Percentiles rank a stretch among this genome's conserved stretches.
Conservation (phyloP, 257 asterid species). For the Jasminum sambac region DNA sequence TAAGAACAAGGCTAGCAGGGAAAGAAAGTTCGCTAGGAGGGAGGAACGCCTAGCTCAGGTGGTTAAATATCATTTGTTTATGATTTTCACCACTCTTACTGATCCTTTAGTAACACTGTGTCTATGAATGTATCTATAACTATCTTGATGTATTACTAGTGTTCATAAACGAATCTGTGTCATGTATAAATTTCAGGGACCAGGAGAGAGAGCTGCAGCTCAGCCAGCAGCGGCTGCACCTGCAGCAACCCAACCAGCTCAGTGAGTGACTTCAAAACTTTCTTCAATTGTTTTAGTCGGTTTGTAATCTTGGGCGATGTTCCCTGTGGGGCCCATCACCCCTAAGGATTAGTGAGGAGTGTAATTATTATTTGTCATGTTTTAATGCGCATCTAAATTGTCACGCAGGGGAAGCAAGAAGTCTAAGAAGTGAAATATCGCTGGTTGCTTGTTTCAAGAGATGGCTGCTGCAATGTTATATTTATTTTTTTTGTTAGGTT, state of each 20-base stretch:
- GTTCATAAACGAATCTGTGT: background rate
- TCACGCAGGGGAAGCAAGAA: conserved; percentile 68
- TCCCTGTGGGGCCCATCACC: no score
- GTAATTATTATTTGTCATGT: background rate
- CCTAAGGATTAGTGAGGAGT: no score
- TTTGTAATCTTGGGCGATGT: no score
- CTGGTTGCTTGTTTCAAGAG: conserved; percentile 8
- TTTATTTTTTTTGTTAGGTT: conserved; percentile 30
- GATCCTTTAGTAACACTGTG: no score
- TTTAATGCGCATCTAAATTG: background rate
- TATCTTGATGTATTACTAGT: no score
- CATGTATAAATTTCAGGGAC: conserved; percentile 57
- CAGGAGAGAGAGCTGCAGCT: conserved; percentile 53
- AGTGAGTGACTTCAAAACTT: conserved; percentile 40
- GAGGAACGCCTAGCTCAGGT: conserved; percentile 93
- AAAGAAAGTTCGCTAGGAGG: conserved; percentile 83
- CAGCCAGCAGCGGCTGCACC: conserved; percentile 48
- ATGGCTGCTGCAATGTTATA: conserved; percentile 14
- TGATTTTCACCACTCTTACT: no score
- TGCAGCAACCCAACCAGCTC: conserved; percentile 57
- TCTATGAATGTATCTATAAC: no score
- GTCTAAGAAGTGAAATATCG: conserved; percentile 58
- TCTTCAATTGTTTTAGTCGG: background rate
- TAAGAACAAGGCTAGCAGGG: conserved; percentile 96
- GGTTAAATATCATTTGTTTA: background rate